phyloP scores from a whole-genome alignment of 225 moss, liverwort and hornwort genomes.

The Thuidium tamariscinum region DNA sequence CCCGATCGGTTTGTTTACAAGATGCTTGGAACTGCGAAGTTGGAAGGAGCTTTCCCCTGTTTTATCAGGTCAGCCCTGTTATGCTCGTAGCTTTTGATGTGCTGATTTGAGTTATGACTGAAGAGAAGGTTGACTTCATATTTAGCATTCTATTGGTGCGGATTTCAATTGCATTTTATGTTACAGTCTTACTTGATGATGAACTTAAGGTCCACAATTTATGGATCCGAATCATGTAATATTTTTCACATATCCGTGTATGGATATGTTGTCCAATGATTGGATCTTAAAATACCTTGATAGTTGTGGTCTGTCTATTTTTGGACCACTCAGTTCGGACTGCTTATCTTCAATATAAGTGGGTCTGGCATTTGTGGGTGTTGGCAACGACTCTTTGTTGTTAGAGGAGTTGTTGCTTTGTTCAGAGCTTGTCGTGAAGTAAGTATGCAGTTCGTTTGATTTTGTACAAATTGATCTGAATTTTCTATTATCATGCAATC shows the following conservation, averaged over 20 bases:
- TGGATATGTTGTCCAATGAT: background rate
- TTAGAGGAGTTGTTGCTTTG: background rate
- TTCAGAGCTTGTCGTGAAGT: background rate
- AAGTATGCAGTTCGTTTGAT: background rate
- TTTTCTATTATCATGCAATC: background rate
- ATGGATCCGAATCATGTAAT: background rate
- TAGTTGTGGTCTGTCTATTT: background rate
- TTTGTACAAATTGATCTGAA: background rate
- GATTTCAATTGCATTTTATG: background rate
- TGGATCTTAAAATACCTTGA: background rate
- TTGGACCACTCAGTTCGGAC: background rate
- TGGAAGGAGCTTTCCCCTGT: background rate
- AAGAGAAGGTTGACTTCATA: background rate
- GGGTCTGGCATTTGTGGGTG: background rate
- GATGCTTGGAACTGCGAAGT: conserved; percentile 12
- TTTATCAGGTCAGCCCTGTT: conserved; percentile 12
- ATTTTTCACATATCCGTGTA: background rate
- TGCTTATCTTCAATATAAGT: background rate
- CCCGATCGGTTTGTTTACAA: background rate
- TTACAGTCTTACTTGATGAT: background rate
- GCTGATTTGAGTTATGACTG: background rate
- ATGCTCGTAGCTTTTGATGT: conserved; percentile 1
- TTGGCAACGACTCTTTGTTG: background rate
- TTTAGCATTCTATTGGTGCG: background rate
- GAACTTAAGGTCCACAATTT: background rate